Evolutionary conservation across 441 rosid species (phyloP).

Genomic region (Pelargonium citronellum): DNA sequence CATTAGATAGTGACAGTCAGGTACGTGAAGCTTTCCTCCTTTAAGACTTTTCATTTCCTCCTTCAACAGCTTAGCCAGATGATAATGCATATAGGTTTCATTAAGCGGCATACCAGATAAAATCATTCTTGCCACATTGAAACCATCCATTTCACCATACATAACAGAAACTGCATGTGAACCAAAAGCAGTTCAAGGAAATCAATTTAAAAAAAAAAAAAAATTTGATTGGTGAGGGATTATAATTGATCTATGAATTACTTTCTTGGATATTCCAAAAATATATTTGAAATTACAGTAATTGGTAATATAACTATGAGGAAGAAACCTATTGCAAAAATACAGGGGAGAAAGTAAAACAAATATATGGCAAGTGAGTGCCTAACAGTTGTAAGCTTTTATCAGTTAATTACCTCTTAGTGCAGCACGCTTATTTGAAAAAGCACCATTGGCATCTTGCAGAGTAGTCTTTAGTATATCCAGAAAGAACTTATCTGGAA

Average conservation of each 20-base stretch:
- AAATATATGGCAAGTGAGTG: neutral
- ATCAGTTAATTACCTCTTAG: conserved; percentile 40
- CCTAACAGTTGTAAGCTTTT: neutral
- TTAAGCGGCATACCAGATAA: conserved; percentile 65
- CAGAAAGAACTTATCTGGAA: conserved; percentile 51
- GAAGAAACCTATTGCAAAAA: neutral
- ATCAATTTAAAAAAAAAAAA: conserved; percentile 6
- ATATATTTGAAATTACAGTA: too few species aligned
- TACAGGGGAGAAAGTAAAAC: neutral
- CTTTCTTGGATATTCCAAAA: too few species aligned
- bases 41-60: conserved; percentile 43
- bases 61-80: conserved; percentile 28
- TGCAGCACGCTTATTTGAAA: conserved; percentile 43
- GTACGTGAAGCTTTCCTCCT: conserved; percentile 50
- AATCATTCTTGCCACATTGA: conserved; percentile 43
- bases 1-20: conserved; percentile 70
- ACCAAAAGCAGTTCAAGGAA: conserved; percentile 12
- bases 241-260: too few species aligned
- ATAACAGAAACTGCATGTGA: conserved; percentile 41
- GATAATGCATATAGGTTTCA: conserved; percentile 48
- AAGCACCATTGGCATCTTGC: conserved; percentile 38
- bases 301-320: too few species aligned
- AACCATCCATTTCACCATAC: conserved; percentile 48
- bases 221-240: neutral
- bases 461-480: conserved; percentile 36